Evolutionary conservation across 805 yeast genomes (phyloP).

Genomic region (Alloascoidea hylecoeti): DNA sequence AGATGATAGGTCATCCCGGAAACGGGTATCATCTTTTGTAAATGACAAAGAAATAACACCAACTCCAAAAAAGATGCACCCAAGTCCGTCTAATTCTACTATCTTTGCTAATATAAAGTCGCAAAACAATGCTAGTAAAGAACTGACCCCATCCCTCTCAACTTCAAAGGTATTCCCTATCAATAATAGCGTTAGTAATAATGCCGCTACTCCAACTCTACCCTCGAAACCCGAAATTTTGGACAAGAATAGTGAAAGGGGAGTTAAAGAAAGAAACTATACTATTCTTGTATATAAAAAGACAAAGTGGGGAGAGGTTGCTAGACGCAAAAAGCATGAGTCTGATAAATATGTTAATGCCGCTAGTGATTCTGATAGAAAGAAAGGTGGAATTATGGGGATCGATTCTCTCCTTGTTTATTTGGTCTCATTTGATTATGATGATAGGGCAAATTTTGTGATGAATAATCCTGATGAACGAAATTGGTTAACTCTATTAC

Average conservation of each 20-base stretch:
- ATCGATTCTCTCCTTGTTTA: conserved; percentile 24
- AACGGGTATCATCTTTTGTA: no score
- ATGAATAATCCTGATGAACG: conserved; percentile 13
- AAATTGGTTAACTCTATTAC: conserved; percentile 21
- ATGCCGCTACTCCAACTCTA: no score
- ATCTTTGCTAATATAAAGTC: no score
- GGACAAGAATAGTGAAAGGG: neutral
- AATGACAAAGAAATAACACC: no score
- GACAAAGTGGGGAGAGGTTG: conserved; percentile 12
- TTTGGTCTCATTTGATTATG: conserved; percentile 22
- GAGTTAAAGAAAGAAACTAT: neutral
- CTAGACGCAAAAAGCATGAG: conserved; percentile 23
- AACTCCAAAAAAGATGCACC: no score
- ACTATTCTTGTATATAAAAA: neutral
- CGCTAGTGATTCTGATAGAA: conserved; percentile 11
- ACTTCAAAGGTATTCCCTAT: no score
- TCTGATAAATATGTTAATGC: conserved; percentile 19
- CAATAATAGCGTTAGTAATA: no score
- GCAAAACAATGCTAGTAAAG: no score
- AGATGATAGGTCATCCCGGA: no score
- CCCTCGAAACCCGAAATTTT: no score
- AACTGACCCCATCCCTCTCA: no score
- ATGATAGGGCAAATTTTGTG: conserved; percentile 19
- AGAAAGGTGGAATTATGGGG: conserved; percentile 18
- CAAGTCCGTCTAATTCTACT: no score